Percentiles rank a stretch among this genome's conserved stretches.
Evolutionary conservation across 768 basidiomycete species (phyloP).

Genomic region (Gelatoporia subvermispora): DNA sequence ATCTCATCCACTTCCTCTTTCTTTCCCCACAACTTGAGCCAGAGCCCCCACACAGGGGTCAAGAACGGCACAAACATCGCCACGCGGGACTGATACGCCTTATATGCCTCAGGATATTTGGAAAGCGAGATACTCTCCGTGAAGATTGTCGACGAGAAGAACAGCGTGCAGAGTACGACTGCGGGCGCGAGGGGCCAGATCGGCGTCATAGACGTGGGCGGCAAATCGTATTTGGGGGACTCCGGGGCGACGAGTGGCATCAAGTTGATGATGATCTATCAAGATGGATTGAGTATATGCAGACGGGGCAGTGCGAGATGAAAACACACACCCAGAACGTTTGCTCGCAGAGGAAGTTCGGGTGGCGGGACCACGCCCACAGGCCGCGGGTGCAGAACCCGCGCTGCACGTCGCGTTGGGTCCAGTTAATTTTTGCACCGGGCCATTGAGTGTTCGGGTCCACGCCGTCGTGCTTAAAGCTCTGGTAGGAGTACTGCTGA

Average conservation of each 20-base stretch:
- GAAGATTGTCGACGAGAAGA: slow-evolving; percentile 71
- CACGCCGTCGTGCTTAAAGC: slow-evolving; percentile 58
- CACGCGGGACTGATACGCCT: slow-evolving; percentile 70
- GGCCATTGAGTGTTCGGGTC: slow-evolving; percentile 51
- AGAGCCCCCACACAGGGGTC: slow-evolving; percentile 40
- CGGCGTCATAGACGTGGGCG: slow-evolving; percentile 21
- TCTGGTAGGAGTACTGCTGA: slow-evolving; percentile 83
- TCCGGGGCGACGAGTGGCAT: slow-evolving; percentile 54
- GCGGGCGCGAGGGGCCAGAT: slow-evolving; percentile 47
- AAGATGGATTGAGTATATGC: background rate
- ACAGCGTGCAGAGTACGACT: slow-evolving; percentile 60
- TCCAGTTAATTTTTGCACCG: slow-evolving; percentile 63
- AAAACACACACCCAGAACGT: slow-evolving; percentile 64
- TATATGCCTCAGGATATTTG: slow-evolving; percentile 73
- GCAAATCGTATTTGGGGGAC: slow-evolving; percentile 17
- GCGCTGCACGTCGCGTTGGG: slow-evolving; percentile 59
- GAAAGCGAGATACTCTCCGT: slow-evolving; percentile 73
- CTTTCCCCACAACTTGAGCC: slow-evolving; percentile 34
- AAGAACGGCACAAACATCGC: slow-evolving; percentile 65
- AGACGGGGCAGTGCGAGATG: background rate
- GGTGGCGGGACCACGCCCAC: slow-evolving; percentile 86
- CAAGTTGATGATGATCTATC: slow-evolving; percentile 64
- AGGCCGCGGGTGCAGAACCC: slow-evolving; percentile 85
- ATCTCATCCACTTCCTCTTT: slow-evolving; percentile 33
- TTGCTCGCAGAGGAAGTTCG: slow-evolving; percentile 92